Conservation (phyloP, 1,139 yeast species). For the Wickerhamiella pararugosa region DNA sequence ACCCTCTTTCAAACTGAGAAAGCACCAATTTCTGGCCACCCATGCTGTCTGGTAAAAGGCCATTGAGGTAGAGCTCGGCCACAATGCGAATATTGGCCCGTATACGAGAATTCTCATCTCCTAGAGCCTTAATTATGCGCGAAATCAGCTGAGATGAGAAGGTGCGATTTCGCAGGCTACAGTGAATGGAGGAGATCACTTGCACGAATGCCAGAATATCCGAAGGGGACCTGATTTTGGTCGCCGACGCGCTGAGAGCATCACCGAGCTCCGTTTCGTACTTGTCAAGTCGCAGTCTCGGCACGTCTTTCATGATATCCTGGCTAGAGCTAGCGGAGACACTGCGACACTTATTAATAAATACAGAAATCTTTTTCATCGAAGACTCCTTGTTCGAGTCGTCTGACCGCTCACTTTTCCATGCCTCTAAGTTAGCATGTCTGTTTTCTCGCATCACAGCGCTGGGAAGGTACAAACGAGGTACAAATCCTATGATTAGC, state of each 20-base stretch:
- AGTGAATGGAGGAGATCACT: slow-evolving; percentile 61
- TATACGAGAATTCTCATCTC: too few relatives aligned
- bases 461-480: background rate
- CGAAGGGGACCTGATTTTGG: slow-evolving; percentile 37
- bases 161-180: slow-evolving; percentile 37
- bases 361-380: slow-evolving; percentile 70
- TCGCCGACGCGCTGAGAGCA: slow-evolving; percentile 49
- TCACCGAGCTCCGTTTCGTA: slow-evolving; percentile 58
- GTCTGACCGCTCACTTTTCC: background rate
- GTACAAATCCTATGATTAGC: too few relatives aligned
- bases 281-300: slow-evolving; percentile 51
- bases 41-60: too few relatives aligned
- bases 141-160: slow-evolving; percentile 42
- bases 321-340: slow-evolving; percentile 36
- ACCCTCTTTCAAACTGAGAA: too few relatives aligned
- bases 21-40: too few relatives aligned
- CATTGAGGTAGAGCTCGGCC: too few relatives aligned
- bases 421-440: background rate
- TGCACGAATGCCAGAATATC: slow-evolving; percentile 55
- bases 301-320: slow-evolving; percentile 44
- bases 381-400: slow-evolving; percentile 41
- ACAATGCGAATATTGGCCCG: too few relatives aligned
- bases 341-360: slow-evolving; percentile 54
- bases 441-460: background rate
- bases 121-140: slow-evolving; percentile 33